Percentiles rank a stretch among this genome's conserved stretches.
Conservation (phyloP, 768 basidiomycete genomes). For the Lenzites betulinus region DNA sequence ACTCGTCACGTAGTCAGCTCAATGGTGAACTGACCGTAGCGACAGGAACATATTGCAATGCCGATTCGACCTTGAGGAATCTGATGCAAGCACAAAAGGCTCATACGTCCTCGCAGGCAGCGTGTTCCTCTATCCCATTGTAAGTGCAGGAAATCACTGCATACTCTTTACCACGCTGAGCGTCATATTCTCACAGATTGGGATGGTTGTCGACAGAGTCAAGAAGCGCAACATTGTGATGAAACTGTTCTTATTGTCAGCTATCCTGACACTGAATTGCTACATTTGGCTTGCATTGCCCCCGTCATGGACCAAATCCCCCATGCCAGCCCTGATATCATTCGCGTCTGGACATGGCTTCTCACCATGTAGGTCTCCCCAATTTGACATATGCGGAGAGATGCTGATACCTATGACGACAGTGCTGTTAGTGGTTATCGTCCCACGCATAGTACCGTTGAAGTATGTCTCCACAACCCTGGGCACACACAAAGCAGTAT, state of each 20-base stretch:
- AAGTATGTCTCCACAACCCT: slow-evolving; percentile 80
- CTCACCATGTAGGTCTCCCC: slow-evolving; percentile 55
- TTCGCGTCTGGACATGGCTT: slow-evolving; percentile 76
- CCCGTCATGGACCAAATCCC: slow-evolving; percentile 53
- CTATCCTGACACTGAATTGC: slow-evolving; percentile 56
- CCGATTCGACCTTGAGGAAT: slow-evolving; percentile 62
- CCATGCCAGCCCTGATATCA: slow-evolving; percentile 59
- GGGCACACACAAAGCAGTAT: slow-evolving; percentile 76
- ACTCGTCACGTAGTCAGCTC: not conserved
- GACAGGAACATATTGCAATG: slow-evolving; percentile 71
- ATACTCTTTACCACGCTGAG: not conserved
- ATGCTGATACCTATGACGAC: not conserved
- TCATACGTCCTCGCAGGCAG: slow-evolving; percentile 75
- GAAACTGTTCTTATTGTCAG: slow-evolving; percentile 58
- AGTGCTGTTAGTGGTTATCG: slow-evolving; percentile 77
- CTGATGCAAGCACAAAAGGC: slow-evolving; percentile 60
- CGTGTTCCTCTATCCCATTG: slow-evolving; percentile 68
- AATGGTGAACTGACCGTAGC: not conserved
- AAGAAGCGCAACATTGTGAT: slow-evolving; percentile 61
- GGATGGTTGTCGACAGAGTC: slow-evolving; percentile 62
- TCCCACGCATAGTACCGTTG: slow-evolving; percentile 66
- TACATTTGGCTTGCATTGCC: slow-evolving; percentile 72
- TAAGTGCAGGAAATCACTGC: slow-evolving; percentile 35
- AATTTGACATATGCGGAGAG: not conserved
- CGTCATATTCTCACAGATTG: slow-evolving; percentile 44